phyloP scores from a whole-genome alignment of 768 basidiomycete species.

The Cantharellus anzutake region DNA sequence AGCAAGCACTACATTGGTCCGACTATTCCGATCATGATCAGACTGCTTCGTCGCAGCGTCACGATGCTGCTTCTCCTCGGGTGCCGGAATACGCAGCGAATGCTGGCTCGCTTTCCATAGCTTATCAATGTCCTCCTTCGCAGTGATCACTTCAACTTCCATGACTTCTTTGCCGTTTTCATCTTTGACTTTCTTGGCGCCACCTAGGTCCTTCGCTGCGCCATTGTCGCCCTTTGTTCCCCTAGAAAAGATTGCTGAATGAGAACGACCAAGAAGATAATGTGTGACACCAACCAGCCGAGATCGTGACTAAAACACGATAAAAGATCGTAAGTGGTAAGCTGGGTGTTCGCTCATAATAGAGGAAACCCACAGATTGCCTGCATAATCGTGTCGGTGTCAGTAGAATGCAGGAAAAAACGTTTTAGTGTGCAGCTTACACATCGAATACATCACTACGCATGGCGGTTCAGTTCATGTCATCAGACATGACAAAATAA shows the following conservation, averaged over 20 bases:
- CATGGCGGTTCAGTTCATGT: constrained; percentile 1
- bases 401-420: background rate
- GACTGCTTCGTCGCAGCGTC: constrained; percentile 78
- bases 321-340: constrained; percentile 15
- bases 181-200: constrained; percentile 74
- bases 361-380: background rate
- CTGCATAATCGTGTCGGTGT: background rate
- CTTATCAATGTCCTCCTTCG: constrained; percentile 72
- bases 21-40: constrained; percentile 67
- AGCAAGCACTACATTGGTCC: constrained; percentile 67
- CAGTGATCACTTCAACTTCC: constrained; percentile 70
- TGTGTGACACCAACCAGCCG: constrained; percentile 6
- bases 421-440: constrained; percentile 16
- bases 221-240: constrained; percentile 90
- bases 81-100: constrained; percentile 45
- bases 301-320: constrained; percentile 9
- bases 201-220: constrained; percentile 69
- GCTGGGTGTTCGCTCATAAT: background rate
- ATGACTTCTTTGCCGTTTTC: constrained; percentile 72
- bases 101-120: constrained; percentile 63
- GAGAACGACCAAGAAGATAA: background rate
- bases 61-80: constrained; percentile 63
- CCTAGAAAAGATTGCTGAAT: constrained; percentile 19
- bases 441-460: constrained; percentile 83
- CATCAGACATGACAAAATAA: constrained; percentile 1